Evolutionary conservation across 352 stramenopile genomes (phyloP).

Genomic region (Globisporangium heterothallicum): DNA sequence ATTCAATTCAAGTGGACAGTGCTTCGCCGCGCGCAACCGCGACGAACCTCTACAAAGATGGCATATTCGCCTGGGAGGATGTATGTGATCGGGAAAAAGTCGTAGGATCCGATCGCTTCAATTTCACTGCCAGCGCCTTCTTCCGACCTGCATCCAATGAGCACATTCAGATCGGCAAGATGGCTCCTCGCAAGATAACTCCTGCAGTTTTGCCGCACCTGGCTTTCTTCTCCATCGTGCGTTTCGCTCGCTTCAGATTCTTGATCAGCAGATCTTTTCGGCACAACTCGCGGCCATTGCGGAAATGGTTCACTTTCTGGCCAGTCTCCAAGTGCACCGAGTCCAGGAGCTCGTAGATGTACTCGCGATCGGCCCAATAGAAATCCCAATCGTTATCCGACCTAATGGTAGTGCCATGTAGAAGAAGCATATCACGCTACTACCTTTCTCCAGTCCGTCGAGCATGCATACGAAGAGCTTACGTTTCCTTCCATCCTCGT

Average conservation of each 20-base stretch:
- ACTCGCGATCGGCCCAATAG: conserved; percentile 88
- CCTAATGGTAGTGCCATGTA: neutral
- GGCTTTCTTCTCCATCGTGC: conserved; percentile 75
- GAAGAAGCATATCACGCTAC: neutral
- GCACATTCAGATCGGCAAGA: neutral
- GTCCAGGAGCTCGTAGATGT: conserved; percentile 90
- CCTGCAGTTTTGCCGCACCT: no score
- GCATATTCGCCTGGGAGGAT: conserved; percentile 92
- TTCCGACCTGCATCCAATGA: conserved; percentile 28
- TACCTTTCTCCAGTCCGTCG: no score
- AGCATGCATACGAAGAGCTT: no score
- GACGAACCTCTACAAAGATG: conserved; percentile 86
- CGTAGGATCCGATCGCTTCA: conserved; percentile 55
- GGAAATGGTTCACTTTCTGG: conserved; percentile 91
- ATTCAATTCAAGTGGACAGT: conserved; percentile 1
- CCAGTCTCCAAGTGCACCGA: conserved; percentile 74
- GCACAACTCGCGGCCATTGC: conserved; percentile 85
- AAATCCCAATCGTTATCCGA: conserved; percentile 87
- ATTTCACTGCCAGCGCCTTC: conserved; percentile 18
- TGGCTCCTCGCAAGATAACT: no score
- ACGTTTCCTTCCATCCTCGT: conserved; percentile 88
- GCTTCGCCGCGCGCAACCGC: no score
- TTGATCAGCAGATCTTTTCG: conserved; percentile 94
- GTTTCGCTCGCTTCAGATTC: conserved; percentile 90
- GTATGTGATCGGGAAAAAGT: conserved; percentile 92